Evolutionary conservation across 768 basidiomycete species (phyloP).

Genomic region (Suillus variegatus): DNA sequence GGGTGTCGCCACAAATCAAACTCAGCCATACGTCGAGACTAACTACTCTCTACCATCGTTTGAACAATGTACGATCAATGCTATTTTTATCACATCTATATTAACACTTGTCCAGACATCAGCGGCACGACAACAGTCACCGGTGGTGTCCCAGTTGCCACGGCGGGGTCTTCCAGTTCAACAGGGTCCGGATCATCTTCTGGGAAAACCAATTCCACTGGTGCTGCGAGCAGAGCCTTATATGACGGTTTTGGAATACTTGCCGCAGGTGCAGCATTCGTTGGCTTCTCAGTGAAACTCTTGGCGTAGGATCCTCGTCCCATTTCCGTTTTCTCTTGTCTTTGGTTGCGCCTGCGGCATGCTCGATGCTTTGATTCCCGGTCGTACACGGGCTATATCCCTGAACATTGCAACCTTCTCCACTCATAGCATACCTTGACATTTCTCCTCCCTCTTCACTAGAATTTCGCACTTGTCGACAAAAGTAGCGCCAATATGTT

Average conservation of each 20-base stretch:
- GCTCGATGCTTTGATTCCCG: background rate
- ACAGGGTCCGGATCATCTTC: constrained; percentile 7
- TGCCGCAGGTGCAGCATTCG: constrained; percentile 16
- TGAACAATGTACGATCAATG: constrained; percentile 42
- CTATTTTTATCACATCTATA: background rate
- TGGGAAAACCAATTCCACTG: background rate
- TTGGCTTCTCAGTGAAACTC: constrained; percentile 18
- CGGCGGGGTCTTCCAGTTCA: constrained; percentile 8
- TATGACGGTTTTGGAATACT: constrained; percentile 15
- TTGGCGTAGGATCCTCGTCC: constrained; percentile 16
- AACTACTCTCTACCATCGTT: constrained; percentile 46
- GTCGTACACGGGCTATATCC: background rate
- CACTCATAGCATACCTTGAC: background rate
- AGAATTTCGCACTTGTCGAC: background rate
- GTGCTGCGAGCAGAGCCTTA: constrained; percentile 5
- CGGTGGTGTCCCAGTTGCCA: background rate
- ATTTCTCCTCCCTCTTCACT: background rate
- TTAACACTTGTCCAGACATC: constrained; percentile 19
- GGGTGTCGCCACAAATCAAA: constrained; percentile 50
- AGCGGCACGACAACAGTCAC: constrained; percentile 26
- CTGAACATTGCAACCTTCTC: background rate
- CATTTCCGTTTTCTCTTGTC: too few species aligned
- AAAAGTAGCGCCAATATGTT: background rate
- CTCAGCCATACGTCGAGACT: constrained; percentile 53
- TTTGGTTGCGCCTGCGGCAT: background rate